Base-by-base conservation (phyloP, 2,329 filamentous ascomycete genomes). In the Didymella segeticola region DNA sequence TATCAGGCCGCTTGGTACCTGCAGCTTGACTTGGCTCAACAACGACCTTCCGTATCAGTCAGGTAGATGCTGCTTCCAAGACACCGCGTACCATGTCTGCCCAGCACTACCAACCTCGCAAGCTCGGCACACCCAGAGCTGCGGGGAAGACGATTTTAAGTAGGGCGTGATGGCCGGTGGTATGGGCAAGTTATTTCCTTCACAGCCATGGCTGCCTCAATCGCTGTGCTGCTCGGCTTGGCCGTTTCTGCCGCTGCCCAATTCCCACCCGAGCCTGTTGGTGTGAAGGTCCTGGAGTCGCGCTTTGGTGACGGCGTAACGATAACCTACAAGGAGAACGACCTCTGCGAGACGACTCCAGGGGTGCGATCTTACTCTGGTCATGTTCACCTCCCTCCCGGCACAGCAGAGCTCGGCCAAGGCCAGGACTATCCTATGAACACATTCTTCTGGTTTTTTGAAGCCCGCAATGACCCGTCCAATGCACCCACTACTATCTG, bases 341-440 rank as follows among this genome's bases (percentile, higher is more conserved):
- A 80, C 5, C 81, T 82, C 53, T 83, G 81, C 61, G 81, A 84
- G 70, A 80, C 78, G 1, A 81, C 79, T 3, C 79, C 79, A 1
- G 77, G 77, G 17, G 80, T 83, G 31, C 82, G 82, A 47, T 81
- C 78, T 4, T 83, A 79, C 60, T 78, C 79, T 9, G 80, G 82
- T 39, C 83, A 83, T 60, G 75, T 82, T 9, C 52, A 61, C 33
- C 56, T 64, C 9, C 63, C 63, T 8, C 53, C 55, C 9, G 50
- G 60, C 23, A 60, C 63, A 12, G 57, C 57, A 29, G 57, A 63
- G 33, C 45, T 60, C 9, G 64, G 60, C 1, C 56, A 62, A 31
- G 58, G 62, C 9, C 62, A 63, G 20, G 60, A 63, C 27, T 64
- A 64, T 29, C 58, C 56, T 6, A 60, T 64, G 39, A 63, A 64